Conservation (phyloP, 2,329 filamentous ascomycete genomes). For the Tolypocladium ophioglossoides region DNA sequence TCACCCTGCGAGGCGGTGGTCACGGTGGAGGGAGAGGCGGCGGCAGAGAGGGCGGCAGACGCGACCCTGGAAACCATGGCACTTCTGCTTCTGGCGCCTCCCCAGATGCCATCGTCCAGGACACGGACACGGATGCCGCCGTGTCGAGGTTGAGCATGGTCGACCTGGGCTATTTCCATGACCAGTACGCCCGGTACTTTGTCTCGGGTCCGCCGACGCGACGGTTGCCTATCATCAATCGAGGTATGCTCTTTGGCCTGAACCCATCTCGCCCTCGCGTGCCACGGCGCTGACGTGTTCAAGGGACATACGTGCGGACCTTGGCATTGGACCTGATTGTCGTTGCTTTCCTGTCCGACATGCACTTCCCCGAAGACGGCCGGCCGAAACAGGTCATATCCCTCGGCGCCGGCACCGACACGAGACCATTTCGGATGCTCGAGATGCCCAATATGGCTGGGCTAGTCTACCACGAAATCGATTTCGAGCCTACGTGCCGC, state of each 20-base stretch:
- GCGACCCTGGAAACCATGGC: constrained; percentile 15
- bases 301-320: constrained; percentile 89
- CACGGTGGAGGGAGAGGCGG: constrained; percentile 26
- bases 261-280: neutral
- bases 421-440: constrained; percentile 69
- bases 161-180: constrained; percentile 70
- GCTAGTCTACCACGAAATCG: constrained; percentile 82
- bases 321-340: constrained; percentile 73
- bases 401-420: constrained; percentile 88
- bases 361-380: constrained; percentile 12
- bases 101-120: constrained; percentile 70
- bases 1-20: constrained; percentile 36
- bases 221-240: constrained; percentile 84
- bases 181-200: constrained; percentile 67
- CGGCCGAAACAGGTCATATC: constrained; percentile 69
- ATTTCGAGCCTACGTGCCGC: constrained; percentile 67
- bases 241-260: constrained; percentile 47
- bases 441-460: constrained; percentile 24
- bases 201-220: constrained; percentile 47
- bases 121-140: constrained; percentile 85
- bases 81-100: constrained; percentile 20
- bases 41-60: constrained; percentile 21
- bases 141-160: constrained; percentile 85
- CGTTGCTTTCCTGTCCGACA: constrained; percentile 50
- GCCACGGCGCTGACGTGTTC: neutral